These are phyloP conservation scores for Lasiosphaeriaceae sp. DNA, from an alignment of 495 filamentous ascomycete species.

Conservation along the genomic window DNA sequence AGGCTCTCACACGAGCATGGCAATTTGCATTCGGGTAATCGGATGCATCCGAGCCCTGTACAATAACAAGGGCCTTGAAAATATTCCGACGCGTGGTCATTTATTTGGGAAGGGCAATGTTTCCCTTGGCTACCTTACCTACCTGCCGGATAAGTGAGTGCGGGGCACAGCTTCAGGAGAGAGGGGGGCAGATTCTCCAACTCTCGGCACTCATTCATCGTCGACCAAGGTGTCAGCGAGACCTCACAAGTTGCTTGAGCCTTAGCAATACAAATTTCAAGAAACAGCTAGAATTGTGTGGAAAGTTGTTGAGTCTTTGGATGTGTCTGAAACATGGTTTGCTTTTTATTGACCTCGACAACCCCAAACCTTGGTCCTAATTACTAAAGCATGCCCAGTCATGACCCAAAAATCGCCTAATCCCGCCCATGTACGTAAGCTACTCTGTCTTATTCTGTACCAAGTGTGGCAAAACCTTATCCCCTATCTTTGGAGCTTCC, in stretches of 20 bases:
- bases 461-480: conserved; percentile 37
- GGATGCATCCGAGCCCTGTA: conserved; percentile 3
- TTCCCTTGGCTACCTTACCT: too few species aligned
- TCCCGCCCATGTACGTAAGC: too few species aligned
- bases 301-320: too few species aligned
- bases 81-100: neutral
- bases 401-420: too few species aligned
- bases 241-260: too few species aligned
- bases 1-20: neutral
- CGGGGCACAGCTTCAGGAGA: conserved; percentile 1
- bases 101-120: neutral
- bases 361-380: too few species aligned
- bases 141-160: conserved; percentile 13
- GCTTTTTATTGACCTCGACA: too few species aligned
- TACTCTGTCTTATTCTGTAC: conserved; percentile 29
- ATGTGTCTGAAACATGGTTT: too few species aligned
- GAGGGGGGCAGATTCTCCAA: conserved; percentile 14
- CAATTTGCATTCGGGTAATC: conserved; percentile 5
- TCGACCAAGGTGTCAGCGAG: neutral
- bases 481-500: conserved; percentile 25
- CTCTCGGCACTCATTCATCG: conserved; percentile 13
- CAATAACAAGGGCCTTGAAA: neutral
- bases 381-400: too few species aligned
- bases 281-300: too few species aligned
- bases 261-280: too few species aligned